Percentiles rank a stretch among this genome's conserved stretches.
Evolutionary conservation across 495 filamentous ascomycete genomes (phyloP).

Genomic region (Hypoxylon fragiforme): DNA sequence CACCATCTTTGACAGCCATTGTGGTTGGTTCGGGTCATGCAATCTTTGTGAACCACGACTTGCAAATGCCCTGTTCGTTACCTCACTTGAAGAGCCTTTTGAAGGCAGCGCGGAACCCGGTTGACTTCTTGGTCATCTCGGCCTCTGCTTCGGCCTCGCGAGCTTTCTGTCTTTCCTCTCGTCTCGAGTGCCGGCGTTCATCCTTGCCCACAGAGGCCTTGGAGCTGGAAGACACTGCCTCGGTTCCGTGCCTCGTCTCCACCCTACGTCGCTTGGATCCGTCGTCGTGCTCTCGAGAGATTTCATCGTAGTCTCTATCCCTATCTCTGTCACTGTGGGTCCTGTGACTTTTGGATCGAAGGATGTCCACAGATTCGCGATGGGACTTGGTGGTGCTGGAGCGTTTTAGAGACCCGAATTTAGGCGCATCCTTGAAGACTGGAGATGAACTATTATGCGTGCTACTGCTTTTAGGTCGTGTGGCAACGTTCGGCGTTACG

Average conservation of each 20-base stretch:
- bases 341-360: slow-evolving; percentile 27
- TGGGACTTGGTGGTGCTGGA: slow-evolving; percentile 40
- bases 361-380: slow-evolving; percentile 15
- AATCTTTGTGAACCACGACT: too few species aligned
- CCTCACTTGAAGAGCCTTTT: slow-evolving; percentile 31
- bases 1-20: too few species aligned
- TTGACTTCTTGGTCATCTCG: slow-evolving; percentile 17
- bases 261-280: slow-evolving; percentile 16
- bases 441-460: slow-evolving; percentile 21
- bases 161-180: slow-evolving; percentile 25
- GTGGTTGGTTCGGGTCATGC: too few species aligned
- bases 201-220: slow-evolving; percentile 13
- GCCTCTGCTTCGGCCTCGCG: slow-evolving; percentile 18
- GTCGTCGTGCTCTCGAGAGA: not conserved
- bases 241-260: slow-evolving; percentile 11
- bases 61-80: too few species aligned
- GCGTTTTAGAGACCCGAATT: slow-evolving; percentile 39
- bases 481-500: slow-evolving; percentile 35
- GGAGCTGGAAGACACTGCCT: slow-evolving; percentile 13
- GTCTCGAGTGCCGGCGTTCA: slow-evolving; percentile 7
- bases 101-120: slow-evolving; percentile 16
- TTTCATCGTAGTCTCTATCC: not conserved
- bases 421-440: slow-evolving; percentile 19
- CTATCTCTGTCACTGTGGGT: too few species aligned
- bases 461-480: slow-evolving; percentile 18